Evolutionary conservation across 2,329 filamentous ascomycete genomes (phyloP), one percentile per base, ranked within the genome.

Genomic region (Mariannaea elegans): DNA sequence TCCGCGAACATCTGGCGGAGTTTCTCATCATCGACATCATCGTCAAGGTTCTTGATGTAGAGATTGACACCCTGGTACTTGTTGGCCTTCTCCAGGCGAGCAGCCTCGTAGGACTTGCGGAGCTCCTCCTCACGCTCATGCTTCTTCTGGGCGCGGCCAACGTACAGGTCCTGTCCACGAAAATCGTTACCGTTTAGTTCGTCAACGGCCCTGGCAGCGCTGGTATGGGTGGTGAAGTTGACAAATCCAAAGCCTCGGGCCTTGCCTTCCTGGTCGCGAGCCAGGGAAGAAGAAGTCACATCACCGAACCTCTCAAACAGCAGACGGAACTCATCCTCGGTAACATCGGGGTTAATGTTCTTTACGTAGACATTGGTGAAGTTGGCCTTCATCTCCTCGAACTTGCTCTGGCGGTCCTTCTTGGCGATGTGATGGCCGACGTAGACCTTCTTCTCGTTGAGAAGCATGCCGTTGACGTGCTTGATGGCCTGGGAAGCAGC

Each of bases 371-470:
- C 90, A 80, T 99, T 99, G 84, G 95, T 99, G 87, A 96, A 99
- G 87, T 99, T 99, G 80, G 95, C 95, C 90, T 99, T 99, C 94
- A 99, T 99, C 87, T 99, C 95, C 84, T 99, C 95, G 72, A 98
- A 98, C 84, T 99, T 99, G 92, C 93, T 97, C 87, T 98, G 95
- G 73, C 95, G 94, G 77, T 99, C 95, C 87, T 98, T 98, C 91
- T 98, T 98, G 78, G 95, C 94, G 74, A 99, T 98, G 83, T 99
- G 95, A 82, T 97, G 94, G 67, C 95, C 95, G 71, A 99, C 95
- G 72, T 96, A 99, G 67, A 99, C 95, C 88, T 99, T 99, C 90
- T 99, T 99, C 88, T 99, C 95, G 83, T 99, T 99, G 77, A 99
- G 82, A 78, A 99, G 85, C 95, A 99, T 99, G 78, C 95, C 95